These are phyloP conservation scores for Saturnispora silvae DNA, from an alignment of 805 yeast species.

Conservation along the genomic window DNA sequence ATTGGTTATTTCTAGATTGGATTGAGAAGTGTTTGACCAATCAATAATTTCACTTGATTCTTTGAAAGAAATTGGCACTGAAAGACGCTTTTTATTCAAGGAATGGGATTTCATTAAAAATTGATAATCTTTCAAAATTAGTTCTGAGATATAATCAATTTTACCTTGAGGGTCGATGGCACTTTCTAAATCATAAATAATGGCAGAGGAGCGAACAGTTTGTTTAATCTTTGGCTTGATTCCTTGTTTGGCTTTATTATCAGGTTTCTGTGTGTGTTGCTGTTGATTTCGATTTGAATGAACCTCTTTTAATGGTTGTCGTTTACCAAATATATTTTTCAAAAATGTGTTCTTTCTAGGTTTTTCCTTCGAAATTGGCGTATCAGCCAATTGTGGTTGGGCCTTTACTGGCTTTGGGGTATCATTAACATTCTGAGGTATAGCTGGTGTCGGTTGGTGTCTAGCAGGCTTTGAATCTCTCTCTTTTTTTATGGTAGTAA, in stretches of 20 bases:
- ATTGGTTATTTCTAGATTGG: neutral
- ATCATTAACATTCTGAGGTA: conserved; percentile 18
- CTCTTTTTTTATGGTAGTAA: conserved; percentile 37
- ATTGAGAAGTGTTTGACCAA: conserved; percentile 22
- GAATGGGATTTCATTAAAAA: neutral
- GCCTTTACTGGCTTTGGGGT: conserved; percentile 5
- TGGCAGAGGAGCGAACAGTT: neutral
- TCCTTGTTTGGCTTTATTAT: neutral
- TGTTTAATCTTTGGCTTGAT: neutral
- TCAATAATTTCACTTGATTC: conserved; percentile 10
- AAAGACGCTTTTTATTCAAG: conserved; percentile 1
- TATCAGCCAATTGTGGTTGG: neutral
- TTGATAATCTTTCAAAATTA: conserved; percentile 23
- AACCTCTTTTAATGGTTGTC: neutral
- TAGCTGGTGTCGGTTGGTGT: conserved; percentile 46
- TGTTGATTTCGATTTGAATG: neutral
- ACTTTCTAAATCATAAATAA: neutral
- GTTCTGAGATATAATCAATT: neutral
- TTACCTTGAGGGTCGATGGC: conserved; percentile 10
- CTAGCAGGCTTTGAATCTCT: neutral
- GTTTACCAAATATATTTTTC: conserved; percentile 5
- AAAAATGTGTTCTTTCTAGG: neutral
- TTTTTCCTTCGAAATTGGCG: neutral
- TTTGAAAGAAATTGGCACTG: conserved; percentile 8
- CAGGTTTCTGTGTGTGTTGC: neutral